A percentile compares a stretch with the other conserved stretches of the same genome.
phyloP scores from a whole-genome alignment of 192 early-diverging fungal species.

The Pilaira anomala region DNA sequence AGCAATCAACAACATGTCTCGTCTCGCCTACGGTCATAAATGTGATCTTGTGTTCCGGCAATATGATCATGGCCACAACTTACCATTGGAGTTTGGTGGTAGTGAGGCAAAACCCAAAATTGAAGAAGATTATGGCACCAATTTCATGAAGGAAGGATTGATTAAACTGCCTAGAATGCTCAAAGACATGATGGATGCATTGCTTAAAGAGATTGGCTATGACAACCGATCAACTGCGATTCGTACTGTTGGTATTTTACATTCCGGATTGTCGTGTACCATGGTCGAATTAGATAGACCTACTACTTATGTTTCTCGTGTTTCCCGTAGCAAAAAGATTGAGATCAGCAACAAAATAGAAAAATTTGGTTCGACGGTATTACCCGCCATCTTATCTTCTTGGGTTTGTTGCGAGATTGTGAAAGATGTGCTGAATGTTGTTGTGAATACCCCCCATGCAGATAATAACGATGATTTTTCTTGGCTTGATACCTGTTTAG shows the following conservation, averaged over 20 bases:
- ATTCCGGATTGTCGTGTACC: background rate
- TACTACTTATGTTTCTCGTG: background rate
- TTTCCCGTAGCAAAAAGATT: background rate
- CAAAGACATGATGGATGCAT: background rate
- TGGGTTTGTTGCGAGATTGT: background rate
- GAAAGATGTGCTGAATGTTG: background rate
- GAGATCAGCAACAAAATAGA: background rate
- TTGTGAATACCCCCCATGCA: background rate
- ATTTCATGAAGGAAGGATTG: background rate
- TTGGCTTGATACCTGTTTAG: slow-evolving; percentile 2
- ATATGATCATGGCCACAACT: background rate
- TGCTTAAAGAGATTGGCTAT: background rate
- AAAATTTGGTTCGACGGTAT: background rate
- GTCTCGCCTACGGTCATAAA: background rate
- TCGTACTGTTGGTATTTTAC: background rate
- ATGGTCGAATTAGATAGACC: background rate
- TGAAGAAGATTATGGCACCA: background rate
- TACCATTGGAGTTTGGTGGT: background rate
- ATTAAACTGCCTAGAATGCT: background rate
- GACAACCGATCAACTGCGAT: slow-evolving; percentile 1
- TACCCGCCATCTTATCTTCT: background rate
- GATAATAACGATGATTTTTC: background rate
- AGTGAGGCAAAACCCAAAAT: background rate
- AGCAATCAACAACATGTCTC: background rate
- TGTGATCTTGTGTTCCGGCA: background rate